phyloP scores from a whole-genome alignment of 2,329 filamentous ascomycete genomes.

The Aspergillus arachidicola region DNA sequence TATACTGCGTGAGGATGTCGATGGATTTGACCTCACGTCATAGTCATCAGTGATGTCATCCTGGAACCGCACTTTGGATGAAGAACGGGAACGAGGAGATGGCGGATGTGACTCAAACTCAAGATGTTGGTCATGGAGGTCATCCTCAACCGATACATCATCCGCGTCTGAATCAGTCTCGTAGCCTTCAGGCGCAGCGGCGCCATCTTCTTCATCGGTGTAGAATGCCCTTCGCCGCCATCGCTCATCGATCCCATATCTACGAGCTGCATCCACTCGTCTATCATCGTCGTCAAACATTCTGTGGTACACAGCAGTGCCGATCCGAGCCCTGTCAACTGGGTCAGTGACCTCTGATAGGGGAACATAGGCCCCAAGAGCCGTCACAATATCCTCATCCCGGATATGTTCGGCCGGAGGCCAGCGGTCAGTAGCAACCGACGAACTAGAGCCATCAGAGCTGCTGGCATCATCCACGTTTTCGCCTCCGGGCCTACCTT shows the following conservation, averaged over 20 bases:
- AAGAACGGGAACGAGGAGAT: conserved; percentile 68
- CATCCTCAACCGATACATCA: conserved; percentile 57
- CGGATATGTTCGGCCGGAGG: conserved; percentile 42
- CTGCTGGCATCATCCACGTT: conserved; percentile 12
- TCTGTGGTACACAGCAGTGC: conserved; percentile 41
- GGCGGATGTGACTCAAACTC: conserved; percentile 39
- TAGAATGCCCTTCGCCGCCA: conserved; percentile 81
- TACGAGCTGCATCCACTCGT: conserved; percentile 40
- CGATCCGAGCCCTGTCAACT: conserved; percentile 44
- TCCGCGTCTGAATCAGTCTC: conserved; percentile 43
- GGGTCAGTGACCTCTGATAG: conserved; percentile 47
- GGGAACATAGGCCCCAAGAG: conserved; percentile 45
- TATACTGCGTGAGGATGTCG: conserved; percentile 71
- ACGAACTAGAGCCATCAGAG: conserved; percentile 29
- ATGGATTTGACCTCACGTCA: conserved; percentile 71
- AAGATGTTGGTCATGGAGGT: conserved; percentile 44
- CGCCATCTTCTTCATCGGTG: conserved; percentile 81
- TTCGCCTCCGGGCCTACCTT: conserved; percentile 9
- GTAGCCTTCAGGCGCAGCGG: conserved; percentile 64
- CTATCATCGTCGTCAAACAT: conserved; percentile 43
- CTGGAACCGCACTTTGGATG: conserved; percentile 76
- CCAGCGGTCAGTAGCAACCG: conserved; percentile 37
- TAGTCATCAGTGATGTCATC: conserved; percentile 69
- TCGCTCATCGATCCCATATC: conserved; percentile 62
- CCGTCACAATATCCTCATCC: conserved; percentile 44